Percentiles rank a stretch among this genome's conserved stretches.
Conservation (phyloP, 371 early-diverging fungal genomes). For the Mucor plumbeus region DNA sequence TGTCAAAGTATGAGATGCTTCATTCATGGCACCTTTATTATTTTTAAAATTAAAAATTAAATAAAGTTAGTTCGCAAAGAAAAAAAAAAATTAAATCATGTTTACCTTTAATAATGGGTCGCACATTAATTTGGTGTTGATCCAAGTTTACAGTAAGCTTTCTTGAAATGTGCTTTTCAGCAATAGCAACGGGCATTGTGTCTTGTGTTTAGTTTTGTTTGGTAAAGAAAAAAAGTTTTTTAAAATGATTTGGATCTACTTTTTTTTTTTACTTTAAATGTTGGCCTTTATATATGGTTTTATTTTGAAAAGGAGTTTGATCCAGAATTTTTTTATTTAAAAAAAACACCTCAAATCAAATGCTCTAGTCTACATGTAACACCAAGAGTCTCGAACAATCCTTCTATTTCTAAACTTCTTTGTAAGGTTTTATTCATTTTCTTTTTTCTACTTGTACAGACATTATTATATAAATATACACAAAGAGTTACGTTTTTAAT, state of each 20-base stretch:
- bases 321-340: not conserved
- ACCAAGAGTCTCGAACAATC: constrained; percentile 14
- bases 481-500: not conserved
- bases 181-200: not conserved
- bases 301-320: constrained; percentile 14
- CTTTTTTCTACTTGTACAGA: not conserved
- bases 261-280: not conserved
- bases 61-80: not conserved
- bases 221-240: not conserved
- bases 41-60: not conserved
- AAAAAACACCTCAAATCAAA: constrained; percentile 13
- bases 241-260: constrained; percentile 2
- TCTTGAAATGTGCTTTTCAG: constrained; percentile 21
- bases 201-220: too few relatives aligned
- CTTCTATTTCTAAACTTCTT: constrained; percentile 7
- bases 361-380: not conserved
- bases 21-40: constrained; percentile 46
- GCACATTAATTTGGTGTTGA: constrained; percentile 25
- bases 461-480: not conserved
- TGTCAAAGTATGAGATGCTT: constrained; percentile 49
- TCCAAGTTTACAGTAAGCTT: constrained; percentile 29
- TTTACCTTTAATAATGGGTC: constrained; percentile 36
- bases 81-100: too few relatives aligned
- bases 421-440: not conserved
- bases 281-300: not conserved